These are phyloP conservation scores for Eutrema japonicum DNA, from an alignment of 345 rosid genomes.

Conservation along the genomic window DNA sequence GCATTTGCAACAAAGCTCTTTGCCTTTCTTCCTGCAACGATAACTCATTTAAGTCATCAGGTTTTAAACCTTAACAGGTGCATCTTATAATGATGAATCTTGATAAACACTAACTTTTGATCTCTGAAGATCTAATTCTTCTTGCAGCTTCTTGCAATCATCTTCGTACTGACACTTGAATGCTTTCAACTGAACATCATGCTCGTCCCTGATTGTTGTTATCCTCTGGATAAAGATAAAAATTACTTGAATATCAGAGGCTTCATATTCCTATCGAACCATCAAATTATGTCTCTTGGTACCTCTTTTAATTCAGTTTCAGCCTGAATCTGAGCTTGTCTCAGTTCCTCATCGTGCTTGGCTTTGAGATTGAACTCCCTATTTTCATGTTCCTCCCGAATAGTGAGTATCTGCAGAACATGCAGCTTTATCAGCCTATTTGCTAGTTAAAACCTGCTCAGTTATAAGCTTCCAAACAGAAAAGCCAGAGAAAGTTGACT, in stretches of 20 bases:
- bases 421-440: constrained; percentile 45
- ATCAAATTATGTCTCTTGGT: neutral
- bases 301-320: constrained; percentile 80
- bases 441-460: constrained; percentile 3
- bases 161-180: constrained; percentile 71
- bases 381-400: constrained; percentile 60
- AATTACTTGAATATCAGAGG: constrained; percentile 8
- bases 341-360: constrained; percentile 64
- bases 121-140: constrained; percentile 73
- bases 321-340: constrained; percentile 65
- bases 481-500: neutral
- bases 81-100: neutral
- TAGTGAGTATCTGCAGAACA: constrained; percentile 51
- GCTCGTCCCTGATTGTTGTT: constrained; percentile 61
- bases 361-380: constrained; percentile 68
- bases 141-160: constrained; percentile 69
- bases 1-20: constrained; percentile 82
- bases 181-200: constrained; percentile 76
- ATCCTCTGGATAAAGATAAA: constrained; percentile 53
- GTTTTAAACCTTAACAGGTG: neutral
- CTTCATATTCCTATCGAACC: constrained; percentile 13
- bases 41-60: neutral
- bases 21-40: constrained; percentile 77
- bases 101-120: constrained; percentile 55
- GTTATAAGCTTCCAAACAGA: constrained; percentile 9